These are phyloP conservation scores for Zygosaccharomyces siamensis DNA, from an alignment of 805 yeast genomes.

Conservation along the genomic window DNA sequence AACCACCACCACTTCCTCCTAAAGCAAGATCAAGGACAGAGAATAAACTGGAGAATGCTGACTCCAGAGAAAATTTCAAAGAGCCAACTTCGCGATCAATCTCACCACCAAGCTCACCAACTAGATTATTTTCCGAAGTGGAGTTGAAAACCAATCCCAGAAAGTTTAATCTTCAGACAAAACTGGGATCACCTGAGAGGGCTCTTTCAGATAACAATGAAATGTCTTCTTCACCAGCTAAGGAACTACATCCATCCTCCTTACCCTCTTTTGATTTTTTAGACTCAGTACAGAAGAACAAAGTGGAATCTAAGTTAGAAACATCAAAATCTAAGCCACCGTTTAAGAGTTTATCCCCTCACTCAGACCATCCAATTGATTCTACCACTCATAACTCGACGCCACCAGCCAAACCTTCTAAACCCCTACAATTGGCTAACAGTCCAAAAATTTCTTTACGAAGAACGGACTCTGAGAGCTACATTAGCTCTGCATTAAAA, in stretches of 20 bases:
- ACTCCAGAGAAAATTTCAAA: background rate
- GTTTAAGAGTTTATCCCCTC: background rate
- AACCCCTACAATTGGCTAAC: background rate
- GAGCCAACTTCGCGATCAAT: background rate
- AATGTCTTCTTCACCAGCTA: background rate
- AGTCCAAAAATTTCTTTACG: background rate
- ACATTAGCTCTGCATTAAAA: slow-evolving; percentile 2
- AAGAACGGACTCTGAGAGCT: background rate
- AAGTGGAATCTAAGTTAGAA: background rate
- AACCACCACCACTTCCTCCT: slow-evolving; percentile 13
- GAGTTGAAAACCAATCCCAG: slow-evolving; percentile 1
- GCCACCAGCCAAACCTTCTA: background rate
- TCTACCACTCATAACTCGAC: background rate
- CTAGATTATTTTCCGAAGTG: background rate
- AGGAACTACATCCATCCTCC: background rate
- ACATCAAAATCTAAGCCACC: background rate
- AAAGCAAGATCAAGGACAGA: background rate
- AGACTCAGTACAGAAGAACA: background rate
- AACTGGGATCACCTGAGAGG: background rate
- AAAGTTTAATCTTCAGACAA: background rate
- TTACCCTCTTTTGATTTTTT: slow-evolving; percentile 15
- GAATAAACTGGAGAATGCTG: background rate
- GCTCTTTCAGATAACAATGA: background rate
- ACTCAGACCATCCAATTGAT: background rate
- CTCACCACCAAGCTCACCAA: background rate